Conservation (phyloP, 176 grass and related monocot species). For the Leersia perrieri region DNA sequence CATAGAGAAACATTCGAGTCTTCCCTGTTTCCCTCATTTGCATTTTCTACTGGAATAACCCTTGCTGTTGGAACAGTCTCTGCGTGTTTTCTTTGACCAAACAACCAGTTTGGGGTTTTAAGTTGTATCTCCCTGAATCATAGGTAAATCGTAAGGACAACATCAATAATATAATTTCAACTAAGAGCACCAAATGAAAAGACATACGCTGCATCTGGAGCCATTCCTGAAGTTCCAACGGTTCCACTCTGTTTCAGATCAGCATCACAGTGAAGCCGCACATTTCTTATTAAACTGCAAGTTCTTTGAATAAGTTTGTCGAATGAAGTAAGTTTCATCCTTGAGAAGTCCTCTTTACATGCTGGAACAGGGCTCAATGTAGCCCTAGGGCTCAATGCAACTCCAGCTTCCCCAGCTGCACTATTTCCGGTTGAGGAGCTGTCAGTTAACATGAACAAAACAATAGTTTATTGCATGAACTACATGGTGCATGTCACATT, state of each 20-base stretch:
- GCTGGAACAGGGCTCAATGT: conserved; percentile 58
- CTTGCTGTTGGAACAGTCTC: conserved; percentile 43
- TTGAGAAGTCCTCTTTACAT: conserved; percentile 79
- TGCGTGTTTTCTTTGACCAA: conserved; percentile 89
- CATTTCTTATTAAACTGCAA: conserved; percentile 71
- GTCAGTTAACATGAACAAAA: conserved; percentile 25
- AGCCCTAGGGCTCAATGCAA: conserved; percentile 29
- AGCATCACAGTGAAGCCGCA: conserved; percentile 68
- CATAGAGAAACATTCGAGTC: conserved; percentile 35
- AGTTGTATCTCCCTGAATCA: conserved; percentile 91
- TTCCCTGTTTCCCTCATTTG: conserved; percentile 30
- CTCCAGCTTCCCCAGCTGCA: conserved; percentile 30
- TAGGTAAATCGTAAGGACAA: conserved; percentile 2
- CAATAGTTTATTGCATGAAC: background rate
- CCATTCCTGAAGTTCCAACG: conserved; percentile 69
- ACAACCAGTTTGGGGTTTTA: conserved; percentile 91
- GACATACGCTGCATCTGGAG: conserved; percentile 90
- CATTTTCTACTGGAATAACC: conserved; percentile 45
- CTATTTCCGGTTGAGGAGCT: conserved; percentile 43
- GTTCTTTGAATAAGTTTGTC: conserved; percentile 79
- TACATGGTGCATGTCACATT: background rate
- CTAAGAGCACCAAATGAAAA: conserved; percentile 1
- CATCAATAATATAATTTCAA: conserved; percentile 2
- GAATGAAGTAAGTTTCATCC: conserved; percentile 84
- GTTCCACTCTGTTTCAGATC: conserved; percentile 50